Conservation (phyloP, 352 stramenopile species). For the Pythium volutum region DNA sequence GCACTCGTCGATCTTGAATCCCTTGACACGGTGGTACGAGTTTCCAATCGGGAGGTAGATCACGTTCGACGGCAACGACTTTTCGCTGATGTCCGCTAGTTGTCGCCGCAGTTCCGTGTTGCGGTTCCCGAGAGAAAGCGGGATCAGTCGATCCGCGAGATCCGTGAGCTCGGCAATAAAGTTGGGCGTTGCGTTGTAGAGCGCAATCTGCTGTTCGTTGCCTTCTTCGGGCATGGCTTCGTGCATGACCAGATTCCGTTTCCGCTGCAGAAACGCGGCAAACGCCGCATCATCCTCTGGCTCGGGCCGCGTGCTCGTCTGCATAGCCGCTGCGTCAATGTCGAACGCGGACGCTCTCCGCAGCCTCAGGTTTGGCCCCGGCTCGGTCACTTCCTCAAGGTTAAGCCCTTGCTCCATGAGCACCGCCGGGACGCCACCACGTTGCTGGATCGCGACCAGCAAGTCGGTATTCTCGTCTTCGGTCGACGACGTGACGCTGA, state of each 20-base stretch:
- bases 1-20: constrained; percentile 67
- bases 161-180: constrained; percentile 72
- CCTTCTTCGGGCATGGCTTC: constrained; percentile 59
- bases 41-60: constrained; percentile 81
- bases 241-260: constrained; percentile 49
- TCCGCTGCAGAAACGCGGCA: constrained; percentile 46
- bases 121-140: constrained; percentile 36
- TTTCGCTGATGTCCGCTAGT: constrained; percentile 42
- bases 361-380: constrained; percentile 45
- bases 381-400: constrained; percentile 56
- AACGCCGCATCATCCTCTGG: constrained; percentile 53
- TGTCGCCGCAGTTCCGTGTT: constrained; percentile 50
- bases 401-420: constrained; percentile 76
- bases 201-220: constrained; percentile 50
- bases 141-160: constrained; percentile 63
- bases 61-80: constrained; percentile 64
- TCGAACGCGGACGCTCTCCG: constrained; percentile 58
- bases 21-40: constrained; percentile 70
- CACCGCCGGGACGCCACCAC: constrained; percentile 62
- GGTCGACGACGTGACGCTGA: constrained; percentile 55
- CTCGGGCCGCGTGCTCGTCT: constrained; percentile 30
- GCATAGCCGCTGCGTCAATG: constrained; percentile 37
- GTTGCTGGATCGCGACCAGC: constrained; percentile 59
- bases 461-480: constrained; percentile 66
- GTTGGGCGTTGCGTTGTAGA: constrained; percentile 66